These are phyloP conservation scores for Xylaria sp. DNA, from an alignment of 2,329 filamentous ascomycete species.

Conservation along the genomic window DNA sequence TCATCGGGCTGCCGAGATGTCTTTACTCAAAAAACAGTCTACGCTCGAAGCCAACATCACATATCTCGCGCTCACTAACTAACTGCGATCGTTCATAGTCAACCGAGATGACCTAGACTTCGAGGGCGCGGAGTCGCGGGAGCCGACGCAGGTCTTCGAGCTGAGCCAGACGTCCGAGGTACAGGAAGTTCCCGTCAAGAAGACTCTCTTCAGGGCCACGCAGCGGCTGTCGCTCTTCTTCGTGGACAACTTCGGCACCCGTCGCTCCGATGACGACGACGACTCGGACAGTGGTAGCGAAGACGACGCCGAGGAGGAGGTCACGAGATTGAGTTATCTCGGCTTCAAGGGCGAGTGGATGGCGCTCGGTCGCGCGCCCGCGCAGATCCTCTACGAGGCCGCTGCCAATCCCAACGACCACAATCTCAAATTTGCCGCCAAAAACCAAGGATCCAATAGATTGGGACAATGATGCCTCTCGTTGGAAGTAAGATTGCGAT, in stretches of 20 bases:
- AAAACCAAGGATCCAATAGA: background rate
- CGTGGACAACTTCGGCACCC: conserved; percentile 82
- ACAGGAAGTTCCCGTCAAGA: conserved; percentile 81
- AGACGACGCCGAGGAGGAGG: conserved; percentile 74
- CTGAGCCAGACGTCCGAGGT: conserved; percentile 82
- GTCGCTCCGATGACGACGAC: background rate
- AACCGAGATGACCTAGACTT: conserved; percentile 93
- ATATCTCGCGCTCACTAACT: conserved; percentile 8
- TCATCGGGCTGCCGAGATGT: background rate
- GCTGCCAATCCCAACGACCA: conserved; percentile 93
- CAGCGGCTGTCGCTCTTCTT: conserved; percentile 86
- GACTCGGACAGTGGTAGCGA: background rate
- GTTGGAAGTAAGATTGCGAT: background rate
- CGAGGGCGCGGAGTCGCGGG: conserved; percentile 72
- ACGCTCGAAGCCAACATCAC: background rate
- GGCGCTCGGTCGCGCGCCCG: conserved; percentile 81
- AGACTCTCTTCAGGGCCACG: conserved; percentile 90
- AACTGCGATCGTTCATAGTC: conserved; percentile 48
- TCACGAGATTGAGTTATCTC: conserved; percentile 81
- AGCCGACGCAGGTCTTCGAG: conserved; percentile 78
- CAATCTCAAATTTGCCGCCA: conserved; percentile 60
- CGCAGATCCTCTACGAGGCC: conserved; percentile 91
- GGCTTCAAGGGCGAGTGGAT: conserved; percentile 97
- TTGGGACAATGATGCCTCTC: background rate
- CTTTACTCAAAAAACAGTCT: background rate